Evolutionary conservation across 208 protist species (phyloP).

Genomic region (Porcisia deanei): DNA sequence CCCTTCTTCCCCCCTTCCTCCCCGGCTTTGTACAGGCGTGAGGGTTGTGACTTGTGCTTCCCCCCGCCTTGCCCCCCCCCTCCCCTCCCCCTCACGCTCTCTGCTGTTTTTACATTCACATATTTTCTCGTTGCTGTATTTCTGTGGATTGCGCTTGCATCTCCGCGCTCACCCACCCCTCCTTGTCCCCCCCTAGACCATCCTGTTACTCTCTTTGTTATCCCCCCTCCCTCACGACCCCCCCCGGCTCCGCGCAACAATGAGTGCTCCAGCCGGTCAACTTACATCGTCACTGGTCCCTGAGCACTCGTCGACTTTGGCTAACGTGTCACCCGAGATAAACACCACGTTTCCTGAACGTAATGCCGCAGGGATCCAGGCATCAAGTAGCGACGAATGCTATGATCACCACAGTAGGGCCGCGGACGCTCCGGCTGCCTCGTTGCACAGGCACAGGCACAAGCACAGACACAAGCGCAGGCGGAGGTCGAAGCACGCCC

Average conservation of each 20-base stretch:
- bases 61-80: too few species aligned
- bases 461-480: conserved; percentile 2
- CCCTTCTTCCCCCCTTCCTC: not conserved
- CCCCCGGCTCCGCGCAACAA: not conserved
- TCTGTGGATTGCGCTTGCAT: too few species aligned
- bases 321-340: too few species aligned
- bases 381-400: not conserved
- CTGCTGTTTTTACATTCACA: too few species aligned
- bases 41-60: too few species aligned
- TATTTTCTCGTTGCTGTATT: too few species aligned
- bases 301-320: conserved; percentile 2
- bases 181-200: too few species aligned
- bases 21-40: not conserved
- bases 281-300: not conserved
- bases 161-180: too few species aligned
- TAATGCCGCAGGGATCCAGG: not conserved
- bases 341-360: not conserved
- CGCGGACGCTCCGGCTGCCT: not conserved
- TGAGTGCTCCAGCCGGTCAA: not conserved
- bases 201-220: not conserved
- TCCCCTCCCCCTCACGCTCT: too few species aligned
- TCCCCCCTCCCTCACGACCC: not conserved
- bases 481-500: not conserved
- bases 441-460: conserved; percentile 8
- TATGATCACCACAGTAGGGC: not conserved